Evolutionary conservation across 2,329 filamentous ascomycete genomes (phyloP).

Genomic region (Cladosporium sp.): DNA sequence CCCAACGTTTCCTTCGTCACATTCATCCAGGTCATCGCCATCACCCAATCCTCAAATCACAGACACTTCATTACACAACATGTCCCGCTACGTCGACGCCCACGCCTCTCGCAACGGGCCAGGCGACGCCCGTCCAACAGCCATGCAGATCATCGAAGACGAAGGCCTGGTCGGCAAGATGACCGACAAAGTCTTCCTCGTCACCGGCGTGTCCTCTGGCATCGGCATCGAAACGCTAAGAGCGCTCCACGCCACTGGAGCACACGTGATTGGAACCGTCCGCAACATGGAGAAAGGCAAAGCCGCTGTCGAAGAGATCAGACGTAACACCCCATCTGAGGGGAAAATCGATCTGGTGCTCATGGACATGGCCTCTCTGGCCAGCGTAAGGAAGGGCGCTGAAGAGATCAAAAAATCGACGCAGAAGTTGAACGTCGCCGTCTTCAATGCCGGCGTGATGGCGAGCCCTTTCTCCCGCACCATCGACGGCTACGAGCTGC

Average conservation of each 20-base stretch:
- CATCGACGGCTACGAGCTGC: slow-evolving; percentile 46
- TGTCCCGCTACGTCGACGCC: slow-evolving; percentile 27
- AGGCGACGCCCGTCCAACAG: slow-evolving; percentile 23
- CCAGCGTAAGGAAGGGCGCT: slow-evolving; percentile 33
- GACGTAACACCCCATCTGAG: slow-evolving; percentile 17
- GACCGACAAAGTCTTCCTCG: slow-evolving; percentile 35
- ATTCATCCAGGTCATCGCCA: too few species aligned
- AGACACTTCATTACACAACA: not conserved
- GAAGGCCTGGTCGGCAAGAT: slow-evolving; percentile 30
- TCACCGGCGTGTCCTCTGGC: slow-evolving; percentile 44
- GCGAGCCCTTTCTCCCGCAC: slow-evolving; percentile 34
- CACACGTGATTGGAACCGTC: slow-evolving; percentile 41
- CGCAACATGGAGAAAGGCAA: slow-evolving; percentile 40
- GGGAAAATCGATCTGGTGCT: slow-evolving; percentile 22
- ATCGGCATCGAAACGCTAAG: slow-evolving; percentile 43
- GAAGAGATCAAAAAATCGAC: slow-evolving; percentile 19
- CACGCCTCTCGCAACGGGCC: slow-evolving; percentile 30
- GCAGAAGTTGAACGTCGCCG: slow-evolving; percentile 20
- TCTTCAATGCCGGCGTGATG: slow-evolving; percentile 19
- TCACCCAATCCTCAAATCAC: not conserved
- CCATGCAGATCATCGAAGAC: slow-evolving; percentile 24
- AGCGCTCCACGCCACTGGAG: slow-evolving; percentile 44
- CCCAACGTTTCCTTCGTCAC: too few species aligned
- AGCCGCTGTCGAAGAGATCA: slow-evolving; percentile 27
- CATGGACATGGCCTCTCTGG: slow-evolving; percentile 29